Base-by-base conservation (phyloP, 2,329 filamentous ascomycete species). In the Pestalotiopsis fici region DNA sequence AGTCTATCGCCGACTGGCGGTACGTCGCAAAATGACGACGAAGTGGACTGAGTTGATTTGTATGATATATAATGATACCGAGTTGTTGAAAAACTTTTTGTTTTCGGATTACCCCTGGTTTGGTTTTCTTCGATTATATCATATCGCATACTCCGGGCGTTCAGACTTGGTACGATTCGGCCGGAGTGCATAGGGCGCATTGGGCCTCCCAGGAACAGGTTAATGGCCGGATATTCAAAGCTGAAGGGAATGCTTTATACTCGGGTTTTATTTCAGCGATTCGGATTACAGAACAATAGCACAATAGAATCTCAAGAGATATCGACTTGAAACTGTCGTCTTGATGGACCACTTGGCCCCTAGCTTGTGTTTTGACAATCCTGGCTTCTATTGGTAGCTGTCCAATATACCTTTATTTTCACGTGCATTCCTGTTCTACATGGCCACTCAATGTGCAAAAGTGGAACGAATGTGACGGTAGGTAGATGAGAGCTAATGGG, bases 21-120 rank as follows among this genome's bases (percentile, higher is more conserved):
- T n/a, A 37, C 54, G 21, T 43, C 50, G n/a, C 66, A 55, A 21
- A 59, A 66, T 6, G 69, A 69, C 18, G 66, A 69, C 23, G 66
- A 61, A 28, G 70, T 69, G 9, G 71, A 72, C 39, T 69, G 57
- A 69, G n/a, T 23, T 27, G 43, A 47, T 64, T 21, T 60, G n/a
- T 31, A 31, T 31, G 27, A 21, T 60, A 50, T 60, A 31, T 37
- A 60, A 60, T 47, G 28, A 59, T 39, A 55, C 18, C 28, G 28
- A 47, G 27, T 15, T 37, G 31, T 37, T 35, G 2, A 28, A 15
- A 13, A 25, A 2, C 23, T 28, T 39, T 59, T 54, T 55, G 12
- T 39, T 65, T 11, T 21, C 9, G 15, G 9, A 65, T 23, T 55
- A 11, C 31, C 6, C 9, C 39, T 39, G n/a, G n/a, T 21, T 15